Conservation (phyloP, 305 asterid species). For the Fraxinus latifolia region DNA sequence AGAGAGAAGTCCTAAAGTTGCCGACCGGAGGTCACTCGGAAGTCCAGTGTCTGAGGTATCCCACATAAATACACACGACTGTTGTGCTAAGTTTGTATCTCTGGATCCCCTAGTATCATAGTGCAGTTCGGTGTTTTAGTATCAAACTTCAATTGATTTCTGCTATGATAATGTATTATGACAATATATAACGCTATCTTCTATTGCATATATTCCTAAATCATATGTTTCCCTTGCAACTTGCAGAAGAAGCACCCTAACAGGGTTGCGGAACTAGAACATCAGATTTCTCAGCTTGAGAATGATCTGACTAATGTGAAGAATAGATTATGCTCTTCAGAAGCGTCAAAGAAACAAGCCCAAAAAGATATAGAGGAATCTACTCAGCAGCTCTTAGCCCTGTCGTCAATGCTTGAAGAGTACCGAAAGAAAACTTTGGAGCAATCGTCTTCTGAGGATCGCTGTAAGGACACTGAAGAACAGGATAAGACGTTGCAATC, state of each 20-base stretch:
- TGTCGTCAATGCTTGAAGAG: slow-evolving; percentile 58
- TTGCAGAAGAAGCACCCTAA: slow-evolving; percentile 50
- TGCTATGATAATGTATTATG: background rate
- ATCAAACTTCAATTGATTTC: background rate
- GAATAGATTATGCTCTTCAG: slow-evolving; percentile 69
- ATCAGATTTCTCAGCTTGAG: slow-evolving; percentile 71
- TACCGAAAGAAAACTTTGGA: slow-evolving; percentile 38
- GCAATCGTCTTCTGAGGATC: slow-evolving; percentile 26
- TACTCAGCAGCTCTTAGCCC: slow-evolving; percentile 38
- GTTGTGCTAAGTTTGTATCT: background rate
- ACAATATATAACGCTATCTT: background rate
- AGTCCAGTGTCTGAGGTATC: slow-evolving; percentile 66
- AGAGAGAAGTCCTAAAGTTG: slow-evolving; percentile 52
- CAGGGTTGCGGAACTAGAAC: slow-evolving; percentile 66
- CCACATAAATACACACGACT: background rate
- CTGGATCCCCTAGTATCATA: background rate
- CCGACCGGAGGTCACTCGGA: slow-evolving; percentile 50
- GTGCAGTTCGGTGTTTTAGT: background rate
- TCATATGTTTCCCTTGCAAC: background rate
- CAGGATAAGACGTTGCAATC: slow-evolving; percentile 24
- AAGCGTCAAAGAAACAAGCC: slow-evolving; percentile 68
- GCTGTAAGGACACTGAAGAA: slow-evolving; percentile 26
- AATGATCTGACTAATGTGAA: slow-evolving; percentile 66
- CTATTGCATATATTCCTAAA: background rate
- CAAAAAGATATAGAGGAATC: slow-evolving; percentile 64